Evolutionary conservation across 345 rosid genomes (phyloP).

Genomic region (Acer campestre): DNA sequence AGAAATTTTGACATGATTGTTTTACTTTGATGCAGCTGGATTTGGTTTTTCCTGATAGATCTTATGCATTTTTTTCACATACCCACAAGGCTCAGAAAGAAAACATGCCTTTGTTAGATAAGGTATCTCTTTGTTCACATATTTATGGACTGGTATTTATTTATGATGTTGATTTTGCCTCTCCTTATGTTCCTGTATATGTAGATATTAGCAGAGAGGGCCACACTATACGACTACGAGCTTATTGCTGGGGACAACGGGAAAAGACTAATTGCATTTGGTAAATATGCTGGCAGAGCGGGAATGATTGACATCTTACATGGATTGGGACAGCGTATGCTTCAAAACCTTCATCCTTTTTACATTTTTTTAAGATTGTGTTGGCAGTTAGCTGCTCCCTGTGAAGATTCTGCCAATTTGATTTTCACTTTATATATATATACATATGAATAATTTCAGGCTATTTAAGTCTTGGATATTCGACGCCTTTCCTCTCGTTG

Average conservation of each 20-base stretch:
- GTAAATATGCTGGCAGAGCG: slow-evolving; percentile 93
- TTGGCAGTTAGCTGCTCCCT: not conserved
- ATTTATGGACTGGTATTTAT: not conserved
- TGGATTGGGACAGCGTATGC: slow-evolving; percentile 82
- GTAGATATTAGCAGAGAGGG: slow-evolving; percentile 75
- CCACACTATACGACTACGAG: slow-evolving; percentile 82
- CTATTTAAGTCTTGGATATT: slow-evolving; percentile 56
- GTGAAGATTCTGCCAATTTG: not conserved
- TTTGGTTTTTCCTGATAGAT: slow-evolving; percentile 52
- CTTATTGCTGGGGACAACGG: slow-evolving; percentile 78
- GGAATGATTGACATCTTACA: slow-evolving; percentile 79
- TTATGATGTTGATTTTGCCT: not conserved
- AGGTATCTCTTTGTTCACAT: slow-evolving; percentile 31
- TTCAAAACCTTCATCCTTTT: slow-evolving; percentile 16
- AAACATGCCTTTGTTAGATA: slow-evolving; percentile 58
- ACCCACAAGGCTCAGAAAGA: slow-evolving; percentile 65
- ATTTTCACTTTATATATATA: slow-evolving; percentile 64
- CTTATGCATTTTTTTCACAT: slow-evolving; percentile 65
- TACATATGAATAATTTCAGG: slow-evolving; percentile 58
- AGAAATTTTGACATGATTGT: not conserved
- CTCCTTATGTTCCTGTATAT: not conserved
- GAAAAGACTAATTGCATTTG: slow-evolving; percentile 68
- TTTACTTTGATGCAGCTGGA: slow-evolving; percentile 39
- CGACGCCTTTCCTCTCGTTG: slow-evolving; percentile 55
- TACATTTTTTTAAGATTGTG: not conserved